Base-by-base conservation (phyloP, 73 alveolate species). In the Durusdinium trenchii region DNA sequence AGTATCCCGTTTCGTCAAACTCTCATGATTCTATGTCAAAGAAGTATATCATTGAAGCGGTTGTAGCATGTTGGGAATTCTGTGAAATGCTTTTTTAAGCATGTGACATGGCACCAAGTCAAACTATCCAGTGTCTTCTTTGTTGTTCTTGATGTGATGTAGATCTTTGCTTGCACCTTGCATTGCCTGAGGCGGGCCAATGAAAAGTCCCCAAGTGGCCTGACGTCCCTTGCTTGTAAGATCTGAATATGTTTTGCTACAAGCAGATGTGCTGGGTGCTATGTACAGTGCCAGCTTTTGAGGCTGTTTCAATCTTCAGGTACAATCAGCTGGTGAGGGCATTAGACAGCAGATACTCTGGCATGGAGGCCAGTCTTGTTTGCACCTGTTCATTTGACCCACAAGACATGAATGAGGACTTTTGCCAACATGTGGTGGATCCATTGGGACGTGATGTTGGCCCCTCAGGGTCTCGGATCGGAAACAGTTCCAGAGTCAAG, bases 161-260 rank as follows among this genome's bases (percentile, higher is more conserved):
- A n/a, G n/a, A n/a, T n/a, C n/a, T n/a, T n/a, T n/a, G n/a, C n/a
- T n/a, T n/a, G n/a, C n/a, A n/a, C n/a, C 30, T 60, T 60, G 73
- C 73, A 60, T 60, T 60, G 52, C 30, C 64, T 16, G 54, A 91
- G 97, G 97, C 97, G 97, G 45, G 97, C 97, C n/a, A 54, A 91
- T 91, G 97, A 91, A 64, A 75, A 76, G 84, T 91, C 97, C 35
- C 97, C 97, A 14, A 91, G 97, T n/a, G 97, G 97, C 61, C 87
- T 91, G 45, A 91, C 97, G 97, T 71, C 75, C 93, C 4, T 73
- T 45, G 62, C 85, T 62, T 7, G 5, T 35, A 5, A 62, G 38
- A 23, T 23, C 78, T 14, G 43, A 7, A 62, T 35, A 7, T 62
- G 20, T 23, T 23, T 4, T 40, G 32, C 43, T 5, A 12, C 78